Conservation (phyloP, 1,139 yeast genomes). For the Sugiyamaella sp. region DNA sequence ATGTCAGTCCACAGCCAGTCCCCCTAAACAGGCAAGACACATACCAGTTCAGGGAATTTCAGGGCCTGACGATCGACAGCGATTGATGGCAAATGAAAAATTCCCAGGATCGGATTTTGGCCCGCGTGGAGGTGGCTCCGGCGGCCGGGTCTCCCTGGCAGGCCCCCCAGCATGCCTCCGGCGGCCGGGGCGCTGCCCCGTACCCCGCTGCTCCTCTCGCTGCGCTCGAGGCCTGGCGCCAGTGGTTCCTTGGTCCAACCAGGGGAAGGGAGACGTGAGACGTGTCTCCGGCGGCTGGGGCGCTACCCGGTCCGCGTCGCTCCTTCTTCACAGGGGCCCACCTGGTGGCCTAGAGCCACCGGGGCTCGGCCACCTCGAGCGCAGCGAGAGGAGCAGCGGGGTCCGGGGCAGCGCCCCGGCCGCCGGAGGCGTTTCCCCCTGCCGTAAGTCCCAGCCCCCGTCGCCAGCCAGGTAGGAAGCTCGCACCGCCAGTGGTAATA, state of each 20-base stretch:
- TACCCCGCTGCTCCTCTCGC: neutral
- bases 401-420: too few species aligned
- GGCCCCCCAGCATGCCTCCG: neutral
- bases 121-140: neutral
- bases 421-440: too few species aligned
- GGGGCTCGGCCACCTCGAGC: too few species aligned
- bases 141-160: neutral
- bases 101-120: neutral
- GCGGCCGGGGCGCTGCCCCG: neutral
- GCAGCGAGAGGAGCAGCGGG: too few species aligned
- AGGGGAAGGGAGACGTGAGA: too few species aligned
- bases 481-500: too few species aligned
- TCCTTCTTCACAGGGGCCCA: too few species aligned
- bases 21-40: neutral
- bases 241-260: too few species aligned
- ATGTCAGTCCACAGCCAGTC: neutral
- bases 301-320: neutral
- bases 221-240: neutral
- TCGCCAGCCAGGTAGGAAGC: too few species aligned
- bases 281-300: neutral
- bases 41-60: neutral
- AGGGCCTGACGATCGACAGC: slow-evolving; percentile 1
- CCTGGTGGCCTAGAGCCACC: too few species aligned
- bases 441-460: too few species aligned
- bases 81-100: neutral